Evolutionary conservation across 2,329 filamentous ascomycete species (phyloP).

Genomic region (Alternaria triticimaculans): DNA sequence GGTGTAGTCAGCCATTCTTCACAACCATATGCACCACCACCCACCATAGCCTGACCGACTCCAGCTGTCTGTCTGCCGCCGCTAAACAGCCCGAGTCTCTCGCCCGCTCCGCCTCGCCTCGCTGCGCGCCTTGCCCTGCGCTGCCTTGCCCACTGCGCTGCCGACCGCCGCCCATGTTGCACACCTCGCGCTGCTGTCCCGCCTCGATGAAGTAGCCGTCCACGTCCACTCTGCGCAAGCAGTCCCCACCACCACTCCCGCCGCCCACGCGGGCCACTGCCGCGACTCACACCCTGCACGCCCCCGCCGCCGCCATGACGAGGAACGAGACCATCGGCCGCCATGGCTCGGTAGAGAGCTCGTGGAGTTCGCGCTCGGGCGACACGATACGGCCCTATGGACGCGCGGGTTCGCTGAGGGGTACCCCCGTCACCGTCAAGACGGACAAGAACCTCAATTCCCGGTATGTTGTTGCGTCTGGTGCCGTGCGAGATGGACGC

Average conservation of each 20-base stretch:
- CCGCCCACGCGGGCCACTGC: constrained; percentile 26
- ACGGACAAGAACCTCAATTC: constrained; percentile 59
- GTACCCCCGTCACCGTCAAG: constrained; percentile 58
- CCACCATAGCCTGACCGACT: neutral
- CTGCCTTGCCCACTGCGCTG: constrained; percentile 7
- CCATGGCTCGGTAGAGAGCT: constrained; percentile 71
- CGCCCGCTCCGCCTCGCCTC: constrained; percentile 3
- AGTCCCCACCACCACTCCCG: constrained; percentile 30
- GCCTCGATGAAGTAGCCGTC: constrained; percentile 50
- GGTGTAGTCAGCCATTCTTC: neutral
- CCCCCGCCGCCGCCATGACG: constrained; percentile 60
- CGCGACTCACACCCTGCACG: constrained; percentile 17
- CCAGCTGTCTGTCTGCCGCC: neutral
- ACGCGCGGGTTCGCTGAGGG: constrained; percentile 43
- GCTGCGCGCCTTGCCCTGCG: constrained; percentile 9
- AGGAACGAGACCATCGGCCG: constrained; percentile 69
- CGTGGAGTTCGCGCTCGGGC: constrained; percentile 70
- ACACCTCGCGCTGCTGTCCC: constrained; percentile 28
- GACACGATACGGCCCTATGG: constrained; percentile 65
- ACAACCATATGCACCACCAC: neutral
- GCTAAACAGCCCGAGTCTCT: neutral
- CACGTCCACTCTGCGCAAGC: constrained; percentile 43
- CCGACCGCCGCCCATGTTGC: constrained; percentile 28
- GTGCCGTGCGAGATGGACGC: constrained; percentile 3
- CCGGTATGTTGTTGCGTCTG: constrained; percentile 50